Base-by-base conservation (phyloP, 2,329 filamentous ascomycete species). In the Talaromyces pinophilus region DNA sequence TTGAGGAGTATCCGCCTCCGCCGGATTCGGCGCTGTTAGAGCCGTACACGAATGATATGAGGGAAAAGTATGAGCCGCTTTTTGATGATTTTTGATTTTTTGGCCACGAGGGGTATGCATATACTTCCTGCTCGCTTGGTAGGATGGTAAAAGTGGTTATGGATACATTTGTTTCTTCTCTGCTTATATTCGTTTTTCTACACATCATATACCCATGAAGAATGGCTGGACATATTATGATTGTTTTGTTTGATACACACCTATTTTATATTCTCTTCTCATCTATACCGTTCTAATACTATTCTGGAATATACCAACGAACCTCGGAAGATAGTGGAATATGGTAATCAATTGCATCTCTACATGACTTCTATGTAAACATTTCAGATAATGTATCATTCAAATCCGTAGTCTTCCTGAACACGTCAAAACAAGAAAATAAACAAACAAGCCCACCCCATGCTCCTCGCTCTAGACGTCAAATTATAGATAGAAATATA, bases 1-100 rank as follows among this genome's bases (percentile, higher is more conserved):
- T 89, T 71, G 87, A 89, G 70, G 86, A 89, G 65, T 89, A 89
- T 70, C 87, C 88, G 60, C 80, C 81, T 64, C 79, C 80, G 7
- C 82, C 84, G 5, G 86, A 88, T 72, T 79, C 59, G 77, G 81
- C 71, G 75, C 83, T 70, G 74, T 82, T 73, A 80, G 86, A 72
- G 70, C 74, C 76, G 55, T 89, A 89, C 72, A 87, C 86, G 4
- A 83, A 85, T 64, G 87, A 88, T 67, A 78, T 89, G 82, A 82
- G 81, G 67, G 81, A 84, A 68, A 86, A 86, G 74, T 88, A 87
- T 74, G 87, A 89, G 64, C 77, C 81, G 48, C 78, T 82, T 70
- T 90, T 90, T 73, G 82, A 80, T 71, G 87, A 88, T 71, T 90
- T 90, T 73, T 89, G 73, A 80, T 65, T 28, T n/a, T 59, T 15